Conservation (phyloP, 306 rosid species). For the Castanea crenata region DNA sequence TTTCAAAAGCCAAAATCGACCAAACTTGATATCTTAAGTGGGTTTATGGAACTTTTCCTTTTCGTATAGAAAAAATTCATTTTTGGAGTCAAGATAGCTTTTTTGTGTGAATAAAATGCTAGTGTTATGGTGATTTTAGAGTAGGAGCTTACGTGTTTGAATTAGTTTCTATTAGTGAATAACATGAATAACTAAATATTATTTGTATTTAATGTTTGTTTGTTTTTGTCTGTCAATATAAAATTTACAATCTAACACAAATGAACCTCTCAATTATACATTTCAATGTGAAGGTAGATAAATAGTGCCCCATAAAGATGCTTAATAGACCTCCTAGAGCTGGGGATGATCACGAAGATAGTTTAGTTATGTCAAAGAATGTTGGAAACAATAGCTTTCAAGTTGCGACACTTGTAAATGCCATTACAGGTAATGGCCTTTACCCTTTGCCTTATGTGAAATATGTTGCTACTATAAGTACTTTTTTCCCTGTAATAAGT, state of each 20-base stretch:
- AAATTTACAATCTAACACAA: background rate
- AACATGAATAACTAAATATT: background rate
- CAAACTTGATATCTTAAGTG: too few relatives aligned
- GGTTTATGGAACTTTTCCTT: too few relatives aligned
- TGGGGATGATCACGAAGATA: slow-evolving; percentile 25
- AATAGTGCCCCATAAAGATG: slow-evolving; percentile 23
- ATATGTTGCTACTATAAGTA: background rate
- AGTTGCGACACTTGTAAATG: slow-evolving; percentile 34
- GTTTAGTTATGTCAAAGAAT: slow-evolving; percentile 28
- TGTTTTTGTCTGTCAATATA: too few relatives aligned
- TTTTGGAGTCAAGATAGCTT: too few relatives aligned
- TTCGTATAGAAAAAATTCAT: too few relatives aligned
- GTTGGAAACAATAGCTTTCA: slow-evolving; percentile 31
- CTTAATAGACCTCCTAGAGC: slow-evolving; percentile 23
- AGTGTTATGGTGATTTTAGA: too few relatives aligned
- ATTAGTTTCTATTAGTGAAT: too few relatives aligned
- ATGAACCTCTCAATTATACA: background rate
- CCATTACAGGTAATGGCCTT: slow-evolving; percentile 54
- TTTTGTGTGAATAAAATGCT: too few relatives aligned
- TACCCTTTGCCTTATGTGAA: background rate
- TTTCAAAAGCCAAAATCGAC: too few relatives aligned
- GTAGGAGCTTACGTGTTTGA: too few relatives aligned
- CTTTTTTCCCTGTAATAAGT: background rate
- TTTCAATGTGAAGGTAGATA: slow-evolving; percentile 27
- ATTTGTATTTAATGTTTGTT: background rate